Percentiles rank a stretch among this genome's conserved stretches.
phyloP scores from a whole-genome alignment of 176 grass and related monocot genomes.

The Oryza longistaminata region DNA sequence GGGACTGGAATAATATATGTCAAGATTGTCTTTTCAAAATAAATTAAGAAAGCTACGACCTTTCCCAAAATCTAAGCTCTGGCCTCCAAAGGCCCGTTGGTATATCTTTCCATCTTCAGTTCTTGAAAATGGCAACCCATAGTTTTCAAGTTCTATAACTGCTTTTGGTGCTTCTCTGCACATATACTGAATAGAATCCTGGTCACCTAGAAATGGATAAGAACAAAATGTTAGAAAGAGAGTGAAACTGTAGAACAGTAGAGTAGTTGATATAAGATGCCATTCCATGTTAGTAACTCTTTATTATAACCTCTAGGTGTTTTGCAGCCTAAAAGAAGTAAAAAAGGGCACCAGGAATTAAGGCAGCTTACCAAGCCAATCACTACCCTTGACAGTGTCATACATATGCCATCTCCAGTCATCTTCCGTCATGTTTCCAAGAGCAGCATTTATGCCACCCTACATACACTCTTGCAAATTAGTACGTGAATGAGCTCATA shows the following conservation, averaged over 20 bases:
- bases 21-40: neutral
- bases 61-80: constrained; percentile 99
- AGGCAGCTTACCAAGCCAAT: constrained; percentile 80
- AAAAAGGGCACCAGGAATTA: neutral
- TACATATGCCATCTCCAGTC: constrained; percentile 99
- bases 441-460: constrained; percentile 97
- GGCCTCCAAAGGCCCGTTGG: constrained; percentile 96
- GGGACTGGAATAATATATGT: constrained; percentile 11
- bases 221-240: neutral
- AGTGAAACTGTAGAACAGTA: neutral
- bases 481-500: neutral
- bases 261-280: neutral
- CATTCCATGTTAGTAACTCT: constrained; percentile 22
- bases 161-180: constrained; percentile 99
- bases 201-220: constrained; percentile 68
- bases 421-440: constrained; percentile 98
- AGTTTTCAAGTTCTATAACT: constrained; percentile 99
- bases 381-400: constrained; percentile 98
- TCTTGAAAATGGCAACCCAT: constrained; percentile 95
- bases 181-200: constrained; percentile 99
- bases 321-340: neutral
- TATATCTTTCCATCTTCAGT: constrained; percentile 99
- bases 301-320: neutral
- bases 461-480: constrained; percentile 25
- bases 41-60: constrained; percentile 45